Base-by-base conservation (phyloP, 2,329 filamentous ascomycete species). In the Aspergillus flavus region DNA sequence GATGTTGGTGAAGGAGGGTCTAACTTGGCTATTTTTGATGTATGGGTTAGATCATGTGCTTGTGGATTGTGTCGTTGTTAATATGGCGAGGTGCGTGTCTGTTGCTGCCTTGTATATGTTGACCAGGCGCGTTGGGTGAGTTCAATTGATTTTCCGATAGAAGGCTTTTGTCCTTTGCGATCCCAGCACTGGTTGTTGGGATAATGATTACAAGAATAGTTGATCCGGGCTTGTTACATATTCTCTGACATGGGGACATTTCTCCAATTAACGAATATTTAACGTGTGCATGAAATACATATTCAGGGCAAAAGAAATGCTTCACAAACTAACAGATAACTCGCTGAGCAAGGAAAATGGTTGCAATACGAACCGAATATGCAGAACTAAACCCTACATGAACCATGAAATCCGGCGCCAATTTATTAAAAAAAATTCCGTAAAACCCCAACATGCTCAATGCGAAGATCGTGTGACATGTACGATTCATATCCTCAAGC, bases 401-500 rank as follows among this genome's bases (percentile, higher is more conserved):
- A 30, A 34, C 12, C 19, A 7, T 41, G 6, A 23, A 58, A 58
- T 36, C 55, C 50, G 34, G 43, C 50, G 48, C 57, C 61, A 62
- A 55, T 48, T 52, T 57, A 59, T 57, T 59, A 59, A 52, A 41
- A 52, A 41, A 48, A 46, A 43, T 63, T 41, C 28, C 16, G 53
- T 32, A 21, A n/a, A n/a, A 39, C 43, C 26, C 57, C 19, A 53
- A 58, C 55, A 54, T 58, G 34, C 39, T 19, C 26, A 36, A 56
- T 57, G 41, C 52, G 11, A 59, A 54, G 26, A 36, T 19, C 32
- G 30, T 21, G 36, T 21, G 12, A 9, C 34, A 39, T 52, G 7
- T 52, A n/a, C 14, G 48, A 30, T 52, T 32, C 28, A 52, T 32
- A 52, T 21, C 48, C 28, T 34, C 7, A 10, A 28, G 26, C 3